Conservation (phyloP, 2,329 filamentous ascomycete genomes). For the Aulographum hederae region DNA sequence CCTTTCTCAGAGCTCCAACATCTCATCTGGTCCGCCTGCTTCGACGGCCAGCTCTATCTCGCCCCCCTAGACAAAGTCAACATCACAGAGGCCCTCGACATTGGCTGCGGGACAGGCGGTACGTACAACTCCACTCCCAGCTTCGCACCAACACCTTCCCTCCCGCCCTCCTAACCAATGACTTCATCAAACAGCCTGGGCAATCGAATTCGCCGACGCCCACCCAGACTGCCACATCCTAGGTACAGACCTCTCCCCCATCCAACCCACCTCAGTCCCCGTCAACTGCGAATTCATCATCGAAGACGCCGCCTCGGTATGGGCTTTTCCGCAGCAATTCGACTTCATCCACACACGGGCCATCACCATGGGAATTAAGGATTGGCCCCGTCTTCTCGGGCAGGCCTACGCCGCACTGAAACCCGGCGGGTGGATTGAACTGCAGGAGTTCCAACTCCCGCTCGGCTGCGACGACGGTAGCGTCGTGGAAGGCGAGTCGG, state of each 20-base stretch:
- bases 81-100: constrained; percentile 8
- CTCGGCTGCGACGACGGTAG: constrained; percentile 7
- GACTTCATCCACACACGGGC: constrained; percentile 38
- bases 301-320: constrained; percentile 13
- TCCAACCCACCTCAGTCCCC: constrained; percentile 11
- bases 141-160: constrained; percentile 4
- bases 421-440: constrained; percentile 30
- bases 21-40: constrained; percentile 9
- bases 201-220: constrained; percentile 15
- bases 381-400: constrained; percentile 32
- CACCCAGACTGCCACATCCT: constrained; percentile 15
- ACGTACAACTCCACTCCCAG: constrained; percentile 1
- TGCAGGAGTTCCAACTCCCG: constrained; percentile 21
- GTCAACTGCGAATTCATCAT: constrained; percentile 17
- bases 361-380: constrained; percentile 33
- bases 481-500: neutral
- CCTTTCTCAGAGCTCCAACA: constrained; percentile 9
- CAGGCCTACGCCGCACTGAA: constrained; percentile 27
- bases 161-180: constrained; percentile 4
- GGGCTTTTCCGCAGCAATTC: constrained; percentile 22
- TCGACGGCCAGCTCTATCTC: constrained; percentile 8
- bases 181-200: constrained; percentile 3
- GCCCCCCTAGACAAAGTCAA: constrained; percentile 7
- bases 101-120: constrained; percentile 10
- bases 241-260: constrained; percentile 17